phyloP scores from a whole-genome alignment of 225 moss, liverwort and hornwort genomes.

The Marchantia paleacea region DNA sequence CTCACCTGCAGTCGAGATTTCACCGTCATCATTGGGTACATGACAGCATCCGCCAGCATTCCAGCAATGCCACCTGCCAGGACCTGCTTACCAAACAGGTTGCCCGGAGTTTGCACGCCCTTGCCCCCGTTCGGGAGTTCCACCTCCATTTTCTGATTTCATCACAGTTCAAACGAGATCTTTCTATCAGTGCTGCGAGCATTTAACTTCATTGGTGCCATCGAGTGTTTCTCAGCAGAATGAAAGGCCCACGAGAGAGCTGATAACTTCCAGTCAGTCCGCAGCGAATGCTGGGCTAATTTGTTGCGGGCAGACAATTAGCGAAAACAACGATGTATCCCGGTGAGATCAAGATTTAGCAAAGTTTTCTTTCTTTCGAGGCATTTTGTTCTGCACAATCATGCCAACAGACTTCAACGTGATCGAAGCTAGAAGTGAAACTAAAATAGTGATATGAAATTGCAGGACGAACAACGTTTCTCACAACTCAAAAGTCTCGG shows the following conservation, averaged over 20 bases:
- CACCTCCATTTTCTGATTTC: not conserved
- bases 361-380: no score
- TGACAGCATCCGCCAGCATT: conserved; percentile 69
- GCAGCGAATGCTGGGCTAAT: not conserved
- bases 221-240: not conserved
- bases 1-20: conserved; percentile 85
- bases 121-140: not conserved
- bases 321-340: not conserved
- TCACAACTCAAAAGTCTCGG: no score
- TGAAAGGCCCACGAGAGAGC: not conserved
- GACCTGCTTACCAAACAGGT: conserved; percentile 63
- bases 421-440: no score
- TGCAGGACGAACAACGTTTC: no score
- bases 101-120: not conserved
- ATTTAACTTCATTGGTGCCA: not conserved
- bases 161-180: not conserved
- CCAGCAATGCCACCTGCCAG: conserved; percentile 81
- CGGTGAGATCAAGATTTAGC: no score
- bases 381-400: no score
- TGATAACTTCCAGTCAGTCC: no score
- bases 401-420: no score
- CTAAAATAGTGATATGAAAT: no score
- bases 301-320: not conserved
- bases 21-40: conserved; percentile 98
- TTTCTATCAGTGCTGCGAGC: not conserved